These are phyloP conservation scores for Chlamydomonas reinhardtii DNA, from an alignment of 163 green algal genomes.

Conservation along the genomic window DNA sequence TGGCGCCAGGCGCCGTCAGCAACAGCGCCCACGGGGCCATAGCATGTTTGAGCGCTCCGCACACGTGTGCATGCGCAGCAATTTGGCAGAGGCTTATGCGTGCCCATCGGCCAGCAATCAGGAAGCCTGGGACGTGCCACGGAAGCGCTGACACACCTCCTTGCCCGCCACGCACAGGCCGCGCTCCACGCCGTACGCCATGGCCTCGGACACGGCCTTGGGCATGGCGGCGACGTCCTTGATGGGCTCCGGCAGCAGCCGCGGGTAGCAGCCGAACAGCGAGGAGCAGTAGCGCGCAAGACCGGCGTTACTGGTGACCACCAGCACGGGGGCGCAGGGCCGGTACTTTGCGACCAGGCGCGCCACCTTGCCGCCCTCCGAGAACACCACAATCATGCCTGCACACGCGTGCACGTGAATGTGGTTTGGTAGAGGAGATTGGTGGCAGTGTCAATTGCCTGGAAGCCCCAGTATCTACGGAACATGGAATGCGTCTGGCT, in stretches of 20 bases:
- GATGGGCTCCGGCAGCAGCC: constrained; percentile 63
- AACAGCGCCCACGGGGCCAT: too few relatives aligned
- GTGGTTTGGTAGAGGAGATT: too few relatives aligned
- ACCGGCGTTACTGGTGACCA: constrained; percentile 67
- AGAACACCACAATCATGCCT: constrained; percentile 80
- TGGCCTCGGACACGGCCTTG: constrained; percentile 42
- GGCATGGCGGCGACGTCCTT: constrained; percentile 43
- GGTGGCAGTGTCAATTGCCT: too few relatives aligned
- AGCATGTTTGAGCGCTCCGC: neutral
- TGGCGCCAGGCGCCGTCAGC: too few relatives aligned
- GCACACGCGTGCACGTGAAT: neutral
- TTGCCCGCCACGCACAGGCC: constrained; percentile 71
- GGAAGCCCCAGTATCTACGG: too few relatives aligned
- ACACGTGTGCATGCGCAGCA: neutral
- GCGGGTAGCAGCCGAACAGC: constrained; percentile 60
- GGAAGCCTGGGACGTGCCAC: too few relatives aligned
- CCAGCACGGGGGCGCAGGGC: constrained; percentile 70
- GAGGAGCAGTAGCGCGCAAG: constrained; percentile 59
- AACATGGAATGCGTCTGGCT: too few relatives aligned
- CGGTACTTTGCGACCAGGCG: constrained; percentile 76
- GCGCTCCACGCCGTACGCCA: constrained; percentile 63
- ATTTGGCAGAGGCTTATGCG: neutral
- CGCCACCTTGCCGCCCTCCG: constrained; percentile 70
- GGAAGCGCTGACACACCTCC: constrained; percentile 52
- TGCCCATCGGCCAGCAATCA: too few relatives aligned